Evolutionary conservation across 257 asterid genomes (phyloP).

Genomic region (Plectranthus barbatus): DNA sequence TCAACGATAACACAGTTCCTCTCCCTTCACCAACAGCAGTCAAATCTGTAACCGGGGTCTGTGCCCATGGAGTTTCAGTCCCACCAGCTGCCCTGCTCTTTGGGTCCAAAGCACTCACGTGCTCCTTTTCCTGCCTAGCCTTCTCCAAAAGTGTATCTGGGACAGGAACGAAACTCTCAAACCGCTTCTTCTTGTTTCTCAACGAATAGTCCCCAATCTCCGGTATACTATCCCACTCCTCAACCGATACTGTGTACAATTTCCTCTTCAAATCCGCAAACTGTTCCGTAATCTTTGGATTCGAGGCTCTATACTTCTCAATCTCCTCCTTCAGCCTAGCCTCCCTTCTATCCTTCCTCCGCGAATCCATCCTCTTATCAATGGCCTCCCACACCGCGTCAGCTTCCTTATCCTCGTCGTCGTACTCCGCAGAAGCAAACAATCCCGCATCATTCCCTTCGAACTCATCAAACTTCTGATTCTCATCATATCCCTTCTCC

Average conservation of each 20-base stretch:
- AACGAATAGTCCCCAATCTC: slow-evolving; percentile 79
- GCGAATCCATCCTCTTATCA: slow-evolving; percentile 79
- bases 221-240: slow-evolving; percentile 88
- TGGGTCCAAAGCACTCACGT: slow-evolving; percentile 83
- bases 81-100: slow-evolving; percentile 80
- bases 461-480: slow-evolving; percentile 86
- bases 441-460: slow-evolving; percentile 89
- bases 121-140: slow-evolving; percentile 92
- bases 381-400: slow-evolving; percentile 83
- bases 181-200: slow-evolving; percentile 82
- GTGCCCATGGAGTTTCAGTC: slow-evolving; percentile 40
- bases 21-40: slow-evolving; percentile 97
- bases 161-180: slow-evolving; percentile 85
- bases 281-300: slow-evolving; percentile 85
- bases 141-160: slow-evolving; percentile 86
- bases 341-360: slow-evolving; percentile 89
- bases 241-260: slow-evolving; percentile 43
- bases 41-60: slow-evolving; percentile 70
- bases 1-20: slow-evolving; percentile 81
- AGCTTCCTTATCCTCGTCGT: slow-evolving; percentile 89
- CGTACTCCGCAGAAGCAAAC: slow-evolving; percentile 91
- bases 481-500: slow-evolving; percentile 86
- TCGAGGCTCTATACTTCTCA: slow-evolving; percentile 80
- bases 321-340: slow-evolving; percentile 88
- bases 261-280: slow-evolving; percentile 91